phyloP scores from a whole-genome alignment of 2,329 filamentous ascomycete genomes.

The Colletotrichum sp. region DNA sequence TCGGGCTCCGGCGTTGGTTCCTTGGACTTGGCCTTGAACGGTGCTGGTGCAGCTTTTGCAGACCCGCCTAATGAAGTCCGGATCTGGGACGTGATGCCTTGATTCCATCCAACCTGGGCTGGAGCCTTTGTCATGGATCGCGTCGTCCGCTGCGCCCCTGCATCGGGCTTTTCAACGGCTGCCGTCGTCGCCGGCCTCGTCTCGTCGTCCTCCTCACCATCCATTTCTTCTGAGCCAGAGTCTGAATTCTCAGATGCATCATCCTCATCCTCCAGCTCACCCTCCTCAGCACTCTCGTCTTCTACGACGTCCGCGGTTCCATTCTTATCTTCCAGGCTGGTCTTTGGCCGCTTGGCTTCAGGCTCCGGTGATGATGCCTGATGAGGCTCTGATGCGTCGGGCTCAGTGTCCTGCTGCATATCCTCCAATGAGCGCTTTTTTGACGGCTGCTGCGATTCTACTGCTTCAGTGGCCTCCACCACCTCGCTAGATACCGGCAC shows the following conservation, averaged over 20 bases:
- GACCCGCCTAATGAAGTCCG: constrained; percentile 14
- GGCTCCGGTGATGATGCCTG: constrained; percentile 8
- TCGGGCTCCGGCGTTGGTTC: not conserved
- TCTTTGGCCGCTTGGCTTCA: constrained; percentile 25
- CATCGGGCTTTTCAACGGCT: not conserved
- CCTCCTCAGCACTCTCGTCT: constrained; percentile 31
- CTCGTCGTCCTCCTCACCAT: not conserved
- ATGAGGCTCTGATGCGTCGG: not conserved
- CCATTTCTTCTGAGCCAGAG: not conserved
- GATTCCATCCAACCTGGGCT: constrained; percentile 12
- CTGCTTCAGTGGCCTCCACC: not conserved
- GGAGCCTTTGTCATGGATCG: not conserved
- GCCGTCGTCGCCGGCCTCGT: not conserved
- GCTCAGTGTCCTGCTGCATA: constrained; percentile 4
- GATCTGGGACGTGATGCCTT: constrained; percentile 17
- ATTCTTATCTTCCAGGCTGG: not conserved
- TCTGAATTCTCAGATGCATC: not conserved
- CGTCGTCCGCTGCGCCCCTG: not conserved
- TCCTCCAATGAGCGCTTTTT: constrained; percentile 35
- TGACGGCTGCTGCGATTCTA: not conserved
- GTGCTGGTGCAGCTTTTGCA: not conserved
- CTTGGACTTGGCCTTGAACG: not conserved
- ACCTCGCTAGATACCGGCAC: not conserved
- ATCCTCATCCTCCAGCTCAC: constrained; percentile 33
- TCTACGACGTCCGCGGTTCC: not conserved